Percentiles rank a stretch among this genome's conserved stretches.
Evolutionary conservation across 148 eudicot species (phyloP).

Genomic region (Rhododendron kiyosumense): DNA sequence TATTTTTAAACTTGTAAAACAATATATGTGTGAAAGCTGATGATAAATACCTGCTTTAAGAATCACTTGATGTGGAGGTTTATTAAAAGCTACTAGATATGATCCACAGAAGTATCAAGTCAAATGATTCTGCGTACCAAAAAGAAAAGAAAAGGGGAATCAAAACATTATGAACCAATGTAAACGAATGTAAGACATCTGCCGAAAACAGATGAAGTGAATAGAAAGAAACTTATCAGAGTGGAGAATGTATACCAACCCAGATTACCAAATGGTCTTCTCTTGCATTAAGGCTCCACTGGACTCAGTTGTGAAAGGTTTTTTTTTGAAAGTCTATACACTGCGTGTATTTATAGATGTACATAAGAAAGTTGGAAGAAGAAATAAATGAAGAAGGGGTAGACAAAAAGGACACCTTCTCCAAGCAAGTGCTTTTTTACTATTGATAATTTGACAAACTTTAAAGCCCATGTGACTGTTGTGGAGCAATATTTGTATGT

Average conservation of each 20-base stretch:
- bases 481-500: not conserved
- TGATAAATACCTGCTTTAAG: not conserved
- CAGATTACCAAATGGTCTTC: not conserved
- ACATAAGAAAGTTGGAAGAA: not conserved
- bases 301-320: not conserved
- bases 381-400: not conserved
- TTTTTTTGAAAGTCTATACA: not conserved
- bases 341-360: not conserved
- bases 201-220: not conserved
- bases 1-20: not conserved
- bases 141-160: not conserved
- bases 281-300: not conserved
- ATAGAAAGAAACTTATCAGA: not conserved
- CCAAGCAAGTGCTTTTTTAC: not conserved
- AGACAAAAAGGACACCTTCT: not conserved
- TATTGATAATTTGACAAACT: not conserved
- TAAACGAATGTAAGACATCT: not conserved
- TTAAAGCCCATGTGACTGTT: not conserved
- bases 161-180: not conserved
- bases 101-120: not conserved
- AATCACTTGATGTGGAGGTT: not conserved
- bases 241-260: not conserved
- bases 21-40: not conserved
- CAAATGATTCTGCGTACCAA: not conserved
- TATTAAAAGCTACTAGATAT: not conserved